A percentile compares a stretch with the other conserved stretches of the same genome.
Conservation (phyloP, 169 alveolate species). For the Eimeria acervulina region DNA sequence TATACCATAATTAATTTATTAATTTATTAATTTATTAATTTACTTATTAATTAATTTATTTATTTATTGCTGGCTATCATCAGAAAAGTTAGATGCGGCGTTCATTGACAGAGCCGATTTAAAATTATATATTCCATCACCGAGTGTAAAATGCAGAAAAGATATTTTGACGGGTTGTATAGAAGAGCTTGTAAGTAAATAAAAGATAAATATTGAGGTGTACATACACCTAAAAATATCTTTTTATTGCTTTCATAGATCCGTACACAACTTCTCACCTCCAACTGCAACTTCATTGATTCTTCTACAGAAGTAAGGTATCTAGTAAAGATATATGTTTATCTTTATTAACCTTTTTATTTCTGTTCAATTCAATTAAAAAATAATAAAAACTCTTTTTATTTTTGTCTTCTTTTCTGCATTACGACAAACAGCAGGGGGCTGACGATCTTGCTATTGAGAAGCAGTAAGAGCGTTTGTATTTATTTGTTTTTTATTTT, state of each 20-base stretch:
- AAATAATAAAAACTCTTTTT: not conserved
- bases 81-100: slow-evolving; percentile 90
- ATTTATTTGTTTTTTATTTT: too few species aligned
- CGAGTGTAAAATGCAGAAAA: slow-evolving; percentile 87
- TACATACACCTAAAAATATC: not conserved
- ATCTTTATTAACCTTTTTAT: too few species aligned
- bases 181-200: slow-evolving; percentile 83
- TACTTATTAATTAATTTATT: not conserved
- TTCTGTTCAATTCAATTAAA: not conserved
- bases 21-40: too few species aligned
- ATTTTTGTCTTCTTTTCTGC: too few species aligned
- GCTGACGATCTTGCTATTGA: too few species aligned
- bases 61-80: too few species aligned
- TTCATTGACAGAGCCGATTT: slow-evolving; percentile 91
- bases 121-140: slow-evolving; percentile 88
- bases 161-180: slow-evolving; percentile 88
- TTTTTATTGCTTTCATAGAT: not conserved
- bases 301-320: too few species aligned
- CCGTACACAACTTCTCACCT: too few species aligned
- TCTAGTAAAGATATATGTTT: not conserved
- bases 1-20: too few species aligned
- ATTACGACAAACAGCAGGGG: too few species aligned
- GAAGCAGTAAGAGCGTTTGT: too few species aligned
- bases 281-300: too few species aligned
- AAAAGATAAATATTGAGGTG: not conserved